Conservation (phyloP, 2,329 filamentous ascomycete genomes). For the Xylariales sp. region DNA sequence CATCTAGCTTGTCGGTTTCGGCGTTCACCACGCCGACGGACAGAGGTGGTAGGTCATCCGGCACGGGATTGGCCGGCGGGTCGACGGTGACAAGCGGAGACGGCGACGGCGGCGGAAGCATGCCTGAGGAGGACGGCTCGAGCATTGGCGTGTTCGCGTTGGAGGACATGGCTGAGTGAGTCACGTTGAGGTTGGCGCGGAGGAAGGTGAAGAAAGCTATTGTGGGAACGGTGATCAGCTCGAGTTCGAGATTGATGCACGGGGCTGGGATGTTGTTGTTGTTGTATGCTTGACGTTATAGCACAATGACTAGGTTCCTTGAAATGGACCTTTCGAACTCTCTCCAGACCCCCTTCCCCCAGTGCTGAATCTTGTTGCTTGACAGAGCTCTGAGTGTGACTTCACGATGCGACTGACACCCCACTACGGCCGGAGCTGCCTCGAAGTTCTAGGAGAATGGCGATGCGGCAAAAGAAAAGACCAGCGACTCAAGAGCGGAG, state of each 20-base stretch:
- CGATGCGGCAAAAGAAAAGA: constrained; percentile 15
- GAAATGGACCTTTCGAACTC: too few species aligned
- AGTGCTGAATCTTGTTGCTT: too few species aligned
- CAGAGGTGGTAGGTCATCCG: constrained; percentile 58
- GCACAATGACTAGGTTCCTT: too few species aligned
- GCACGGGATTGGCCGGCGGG: constrained; percentile 32
- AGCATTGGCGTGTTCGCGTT: constrained; percentile 61
- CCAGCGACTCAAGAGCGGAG: constrained; percentile 12
- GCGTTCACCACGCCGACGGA: constrained; percentile 52
- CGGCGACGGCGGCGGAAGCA: constrained; percentile 30
- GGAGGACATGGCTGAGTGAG: constrained; percentile 55
- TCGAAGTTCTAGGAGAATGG: constrained; percentile 4
- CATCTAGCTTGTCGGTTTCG: constrained; percentile 58
- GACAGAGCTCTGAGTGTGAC: too few species aligned
- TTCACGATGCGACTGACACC: constrained; percentile 14
- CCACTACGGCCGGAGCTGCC: constrained; percentile 10
- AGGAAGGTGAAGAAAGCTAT: constrained; percentile 80
- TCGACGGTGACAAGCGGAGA: constrained; percentile 32
- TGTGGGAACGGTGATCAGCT: constrained; percentile 15
- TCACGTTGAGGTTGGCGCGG: constrained; percentile 72
- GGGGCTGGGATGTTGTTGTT: too few species aligned
- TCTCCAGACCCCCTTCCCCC: too few species aligned
- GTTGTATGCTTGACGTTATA: too few species aligned
- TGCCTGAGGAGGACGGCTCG: constrained; percentile 44
- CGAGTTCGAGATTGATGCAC: too few species aligned